Conservation (phyloP, 2,329 filamentous ascomycete species). For the Aspergillus bombycis region DNA sequence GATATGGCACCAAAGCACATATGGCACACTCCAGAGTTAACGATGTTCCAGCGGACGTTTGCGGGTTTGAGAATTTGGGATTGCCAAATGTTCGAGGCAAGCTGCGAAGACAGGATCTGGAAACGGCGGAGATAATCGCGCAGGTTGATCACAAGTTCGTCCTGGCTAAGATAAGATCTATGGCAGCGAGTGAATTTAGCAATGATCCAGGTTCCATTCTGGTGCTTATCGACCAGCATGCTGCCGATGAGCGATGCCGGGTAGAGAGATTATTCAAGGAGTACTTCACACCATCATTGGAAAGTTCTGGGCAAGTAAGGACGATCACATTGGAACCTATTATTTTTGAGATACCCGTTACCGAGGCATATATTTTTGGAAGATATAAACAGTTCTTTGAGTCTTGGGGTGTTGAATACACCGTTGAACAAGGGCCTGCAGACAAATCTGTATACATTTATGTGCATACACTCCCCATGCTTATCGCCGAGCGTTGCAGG, state of each 20-base stretch:
- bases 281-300: slow-evolving; percentile 42
- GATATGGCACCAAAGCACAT: slow-evolving; percentile 16
- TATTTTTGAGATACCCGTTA: slow-evolving; percentile 64
- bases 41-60: slow-evolving; percentile 27
- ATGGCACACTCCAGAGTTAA: slow-evolving; percentile 19
- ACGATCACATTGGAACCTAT: slow-evolving; percentile 50
- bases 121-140: slow-evolving; percentile 66
- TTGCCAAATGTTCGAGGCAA: slow-evolving; percentile 37
- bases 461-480: slow-evolving; percentile 66
- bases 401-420: slow-evolving; percentile 74
- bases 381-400: slow-evolving; percentile 61
- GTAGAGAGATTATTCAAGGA: slow-evolving; percentile 72
- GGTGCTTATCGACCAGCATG: slow-evolving; percentile 88
- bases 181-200: neutral
- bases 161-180: slow-evolving; percentile 60
- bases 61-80: slow-evolving; percentile 24
- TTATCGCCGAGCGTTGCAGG: slow-evolving; percentile 75
- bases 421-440: slow-evolving; percentile 36
- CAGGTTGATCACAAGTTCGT: slow-evolving; percentile 94
- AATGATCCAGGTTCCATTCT: slow-evolving; percentile 49
- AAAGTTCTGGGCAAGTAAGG: slow-evolving; percentile 18
- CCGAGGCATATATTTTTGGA: slow-evolving; percentile 64
- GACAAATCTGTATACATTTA: slow-evolving; percentile 39
- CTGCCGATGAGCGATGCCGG: slow-evolving; percentile 84
- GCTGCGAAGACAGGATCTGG: slow-evolving; percentile 66